A percentile compares a stretch with the other conserved stretches of the same genome.
Evolutionary conservation across 306 rosid species (phyloP).

Genomic region (Lagenaria siceraria): DNA sequence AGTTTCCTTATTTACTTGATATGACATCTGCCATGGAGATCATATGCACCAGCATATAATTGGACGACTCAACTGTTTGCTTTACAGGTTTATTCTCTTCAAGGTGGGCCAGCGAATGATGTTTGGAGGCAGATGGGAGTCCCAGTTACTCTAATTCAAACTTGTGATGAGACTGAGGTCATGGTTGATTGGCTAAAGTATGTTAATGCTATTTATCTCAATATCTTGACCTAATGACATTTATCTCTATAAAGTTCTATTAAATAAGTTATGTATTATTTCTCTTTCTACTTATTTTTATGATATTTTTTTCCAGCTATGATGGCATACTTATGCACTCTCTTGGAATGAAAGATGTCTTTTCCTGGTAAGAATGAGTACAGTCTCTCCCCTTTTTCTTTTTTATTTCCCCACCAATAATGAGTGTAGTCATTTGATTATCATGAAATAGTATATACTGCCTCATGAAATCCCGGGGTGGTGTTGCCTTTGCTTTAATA

Average conservation of each 20-base stretch:
- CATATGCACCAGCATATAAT: not conserved
- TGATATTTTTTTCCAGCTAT: conserved; percentile 44
- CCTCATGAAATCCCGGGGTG: not conserved
- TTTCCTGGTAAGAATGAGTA: conserved; percentile 63
- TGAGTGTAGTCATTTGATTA: not conserved
- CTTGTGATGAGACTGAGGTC: conserved; percentile 36
- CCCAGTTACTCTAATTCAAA: conserved; percentile 39
- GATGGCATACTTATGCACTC: conserved; percentile 78
- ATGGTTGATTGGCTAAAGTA: conserved; percentile 89
- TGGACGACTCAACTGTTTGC: not conserved
- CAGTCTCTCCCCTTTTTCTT: not conserved
- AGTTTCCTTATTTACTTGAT: not conserved
- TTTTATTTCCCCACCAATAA: not conserved
- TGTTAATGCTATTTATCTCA: conserved; percentile 11
- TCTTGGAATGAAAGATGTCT: conserved; percentile 52
- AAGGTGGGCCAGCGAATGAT: conserved; percentile 58
- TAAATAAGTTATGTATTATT: not conserved
- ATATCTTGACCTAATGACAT: not conserved
- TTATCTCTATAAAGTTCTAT: not conserved
- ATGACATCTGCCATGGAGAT: not conserved
- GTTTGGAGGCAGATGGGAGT: conserved; percentile 62
- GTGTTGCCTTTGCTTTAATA: not conserved
- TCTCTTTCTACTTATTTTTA: conserved; percentile 15
- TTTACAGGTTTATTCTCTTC: conserved; percentile 72
- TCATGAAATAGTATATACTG: not conserved